Evolutionary conservation across 75 land plant species (phyloP), one percentile per base, ranked within the genome.

Genomic region (Ceratopteris richardii): DNA sequence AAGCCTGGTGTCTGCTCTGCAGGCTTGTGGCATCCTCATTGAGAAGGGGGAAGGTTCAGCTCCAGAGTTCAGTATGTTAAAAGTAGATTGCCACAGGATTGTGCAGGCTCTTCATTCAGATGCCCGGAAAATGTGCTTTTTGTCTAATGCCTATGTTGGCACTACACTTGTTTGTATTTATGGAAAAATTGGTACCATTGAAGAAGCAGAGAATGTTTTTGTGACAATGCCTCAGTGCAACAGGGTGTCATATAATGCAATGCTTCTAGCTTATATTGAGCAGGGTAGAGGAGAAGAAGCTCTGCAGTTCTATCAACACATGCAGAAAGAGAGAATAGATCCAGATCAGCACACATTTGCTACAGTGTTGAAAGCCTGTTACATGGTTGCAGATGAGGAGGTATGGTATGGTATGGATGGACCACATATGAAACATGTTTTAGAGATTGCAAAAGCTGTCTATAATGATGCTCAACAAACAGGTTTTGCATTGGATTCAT

Each of bases 331-430:
- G 5, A 36, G 63, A 23, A 12, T 74, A 0, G 44, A 29, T 19
- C 78, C 78, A 17, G 72, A 74, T 31, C 69, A 63, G 1, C 71
- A 74, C 59, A 71, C 88, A 19, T 40, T 84, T 1, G 70, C 72
- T 26, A 56, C 58, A 29, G 58, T 63, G 36, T 56, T 84, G 11
- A 43, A 65, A 18, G 77, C 71, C 24, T 70, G 74, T 47, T 48
- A 74, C 2, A 11, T 53, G 29, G 42, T 82, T 25, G 57, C 72
- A 42, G 47, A 24, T n/a, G 22, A 46, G 17, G 50, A 46, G 14
- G 50, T 6, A 46, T 5, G 4, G 2, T 5, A 5, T 46, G 50
- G 17, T 14, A 21, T 46, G 50, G 50, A 46, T 2, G 50, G 12
- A 46, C 5, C 22, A 21, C 14, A 14, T 18, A 5, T 46, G 30